phyloP scores from a whole-genome alignment of 202 grass and related monocot species.

The Saccharum hybrid region DNA sequence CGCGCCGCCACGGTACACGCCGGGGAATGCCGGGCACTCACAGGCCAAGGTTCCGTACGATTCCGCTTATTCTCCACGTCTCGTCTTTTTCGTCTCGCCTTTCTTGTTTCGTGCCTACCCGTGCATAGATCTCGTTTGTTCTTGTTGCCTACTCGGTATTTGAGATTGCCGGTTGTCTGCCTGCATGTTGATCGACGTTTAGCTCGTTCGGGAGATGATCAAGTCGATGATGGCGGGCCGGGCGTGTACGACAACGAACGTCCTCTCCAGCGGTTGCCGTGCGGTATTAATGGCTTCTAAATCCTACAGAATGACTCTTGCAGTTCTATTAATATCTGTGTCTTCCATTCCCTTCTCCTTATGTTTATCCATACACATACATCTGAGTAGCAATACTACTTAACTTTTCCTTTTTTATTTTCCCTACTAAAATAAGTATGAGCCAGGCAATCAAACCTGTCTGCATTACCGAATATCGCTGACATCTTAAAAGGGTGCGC shows the following conservation, averaged over 20 bases:
- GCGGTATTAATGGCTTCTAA: slow-evolving; percentile 27
- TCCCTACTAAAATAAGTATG: too few species aligned
- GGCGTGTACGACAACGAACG: slow-evolving; percentile 14
- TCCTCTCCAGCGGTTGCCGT: slow-evolving; percentile 30
- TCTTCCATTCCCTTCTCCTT: neutral
- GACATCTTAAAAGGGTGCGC: too few species aligned
- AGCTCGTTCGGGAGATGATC: slow-evolving; percentile 41
- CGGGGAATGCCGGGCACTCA: slow-evolving; percentile 39
- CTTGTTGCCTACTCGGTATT: neutral
- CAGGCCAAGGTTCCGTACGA: slow-evolving; percentile 35
- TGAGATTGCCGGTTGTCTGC: slow-evolving; percentile 20
- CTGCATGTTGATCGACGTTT: slow-evolving; percentile 23
- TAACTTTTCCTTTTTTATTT: too few species aligned
- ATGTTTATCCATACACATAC: neutral
- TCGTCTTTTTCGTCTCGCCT: neutral
- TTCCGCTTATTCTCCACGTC: neutral
- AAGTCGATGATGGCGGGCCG: slow-evolving; percentile 33
- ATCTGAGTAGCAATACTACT: neutral
- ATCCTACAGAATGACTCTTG: neutral
- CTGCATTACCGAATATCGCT: too few species aligned
- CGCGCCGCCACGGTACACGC: slow-evolving; percentile 47
- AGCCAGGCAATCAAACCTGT: too few species aligned
- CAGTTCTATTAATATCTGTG: neutral
- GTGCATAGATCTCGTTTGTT: neutral
- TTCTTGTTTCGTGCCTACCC: neutral